Evolutionary conservation across 2,329 filamentous ascomycete genomes (phyloP), one percentile per base, ranked within the genome.

Genomic region (Aspergillus sp.): DNA sequence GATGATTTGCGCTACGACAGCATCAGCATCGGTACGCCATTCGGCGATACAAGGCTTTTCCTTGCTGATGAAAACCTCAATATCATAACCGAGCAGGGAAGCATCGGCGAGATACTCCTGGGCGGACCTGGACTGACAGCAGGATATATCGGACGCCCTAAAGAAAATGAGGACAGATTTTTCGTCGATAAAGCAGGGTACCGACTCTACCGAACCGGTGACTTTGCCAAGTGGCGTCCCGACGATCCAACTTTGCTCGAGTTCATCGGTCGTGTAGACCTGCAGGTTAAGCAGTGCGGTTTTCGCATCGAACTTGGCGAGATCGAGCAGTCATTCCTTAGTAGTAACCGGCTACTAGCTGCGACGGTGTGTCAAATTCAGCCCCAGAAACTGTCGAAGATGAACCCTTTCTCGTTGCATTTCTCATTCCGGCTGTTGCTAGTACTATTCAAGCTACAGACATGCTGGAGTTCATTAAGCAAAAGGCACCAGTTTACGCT

Each of bases 281-380:
- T 87, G 63, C 92, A 96, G 73, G 89, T 96, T 80, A 96, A 96
- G 80, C 91, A 96, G 65, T 87, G 91, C 54, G 92, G 92, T 1
- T 96, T 96, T 81, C 84, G 92, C 56, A 93, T 96, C 65, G 92
- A 96, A 78, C 86, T 96, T 53, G 88, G 87, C 60, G 92, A 96
- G 64, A 95, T 96, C 66, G 91, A 96, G 73, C 88, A 81, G 47
- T 87, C 92, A 72, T 78, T 96, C 38, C 44, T 61, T 1, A 21
- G 42, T 7, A 61, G 44, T 17, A 38, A 23, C 11, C 25, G 13
- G 23, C 21, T 61, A 15, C n/a, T 47, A 5, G 44, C 42, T 1
- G 58, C 59, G 2, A 25, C 42, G 13, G 54, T 61, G 8, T 27
- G 27, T 6, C 58, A 61, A 39, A 44, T 61, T 3, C 19, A 39